Conservation (phyloP, 768 basidiomycete genomes). For the Lentinula raphanica region DNA sequence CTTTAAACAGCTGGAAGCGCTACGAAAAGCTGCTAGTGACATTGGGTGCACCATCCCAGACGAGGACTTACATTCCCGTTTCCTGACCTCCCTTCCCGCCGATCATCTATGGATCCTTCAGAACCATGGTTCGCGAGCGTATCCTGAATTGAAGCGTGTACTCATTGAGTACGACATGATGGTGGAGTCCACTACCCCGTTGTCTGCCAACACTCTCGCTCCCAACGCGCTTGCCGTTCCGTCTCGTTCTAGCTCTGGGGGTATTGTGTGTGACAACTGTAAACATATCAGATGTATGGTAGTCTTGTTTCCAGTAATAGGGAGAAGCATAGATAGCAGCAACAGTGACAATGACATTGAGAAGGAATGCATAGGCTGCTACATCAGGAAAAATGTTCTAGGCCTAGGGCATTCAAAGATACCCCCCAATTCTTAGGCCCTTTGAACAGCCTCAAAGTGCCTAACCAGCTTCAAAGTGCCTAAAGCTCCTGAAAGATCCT, state of each 20-base stretch:
- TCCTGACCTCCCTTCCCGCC: not conserved
- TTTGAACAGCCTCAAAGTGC: too few relatives aligned
- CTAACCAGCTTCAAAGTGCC: too few relatives aligned
- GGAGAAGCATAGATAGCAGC: too few relatives aligned
- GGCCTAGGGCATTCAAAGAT: too few relatives aligned
- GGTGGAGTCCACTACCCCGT: not conserved
- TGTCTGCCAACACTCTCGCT: not conserved
- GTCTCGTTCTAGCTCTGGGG: not conserved
- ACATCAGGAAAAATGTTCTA: too few relatives aligned
- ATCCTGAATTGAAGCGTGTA: not conserved
- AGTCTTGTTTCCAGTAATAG: too few relatives aligned
- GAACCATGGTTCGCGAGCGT: not conserved
- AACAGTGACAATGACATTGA: too few relatives aligned
- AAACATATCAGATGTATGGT: not conserved
- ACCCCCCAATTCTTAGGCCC: too few relatives aligned
- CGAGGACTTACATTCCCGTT: not conserved
- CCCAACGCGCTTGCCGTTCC: not conserved
- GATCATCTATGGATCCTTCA: not conserved
- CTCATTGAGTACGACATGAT: not conserved
- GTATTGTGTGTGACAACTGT: not conserved
- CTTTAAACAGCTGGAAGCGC: not conserved
- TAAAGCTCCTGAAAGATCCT: too few relatives aligned
- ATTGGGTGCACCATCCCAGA: not conserved
- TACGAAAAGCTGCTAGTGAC: not conserved
- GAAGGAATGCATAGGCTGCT: too few relatives aligned